Evolutionary conservation across 108 stramenopile species (phyloP).

Genomic region (Stephanodiscus triporus): DNA sequence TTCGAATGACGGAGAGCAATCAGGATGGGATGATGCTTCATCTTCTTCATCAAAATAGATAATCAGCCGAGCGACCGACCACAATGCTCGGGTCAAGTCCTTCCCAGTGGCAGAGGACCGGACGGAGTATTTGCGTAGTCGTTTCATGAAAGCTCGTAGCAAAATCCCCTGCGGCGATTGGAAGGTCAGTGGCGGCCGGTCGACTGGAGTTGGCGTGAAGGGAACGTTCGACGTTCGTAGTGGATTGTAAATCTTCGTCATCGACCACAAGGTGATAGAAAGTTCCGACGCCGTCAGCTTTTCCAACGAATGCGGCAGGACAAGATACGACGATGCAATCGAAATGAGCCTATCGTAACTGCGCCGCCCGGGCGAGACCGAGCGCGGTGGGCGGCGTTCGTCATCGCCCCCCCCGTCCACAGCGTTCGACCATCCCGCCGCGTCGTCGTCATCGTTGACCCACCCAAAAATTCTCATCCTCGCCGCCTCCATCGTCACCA

Average conservation of each 20-base stretch:
- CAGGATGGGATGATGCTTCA: neutral
- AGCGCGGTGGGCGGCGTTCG: neutral
- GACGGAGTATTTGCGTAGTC: slow-evolving; percentile 37
- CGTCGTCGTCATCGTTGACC: neutral
- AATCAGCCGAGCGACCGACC: slow-evolving; percentile 30
- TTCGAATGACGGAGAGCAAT: neutral
- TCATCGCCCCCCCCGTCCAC: neutral
- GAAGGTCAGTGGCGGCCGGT: neutral
- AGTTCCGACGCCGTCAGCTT: slow-evolving; percentile 32
- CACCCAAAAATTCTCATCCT: neutral
- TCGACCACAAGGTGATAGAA: slow-evolving; percentile 29
- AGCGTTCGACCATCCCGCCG: no score
- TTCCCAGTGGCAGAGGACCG: slow-evolving; percentile 21
- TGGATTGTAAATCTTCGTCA: slow-evolving; percentile 27
- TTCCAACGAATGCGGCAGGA: slow-evolving; percentile 30
- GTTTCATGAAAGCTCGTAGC: slow-evolving; percentile 33
- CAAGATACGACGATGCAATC: slow-evolving; percentile 27
- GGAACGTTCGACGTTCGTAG: neutral
- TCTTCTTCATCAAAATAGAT: slow-evolving; percentile 8
- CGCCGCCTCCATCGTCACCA: slow-evolving; percentile 3
- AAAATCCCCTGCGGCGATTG: slow-evolving; percentile 25
- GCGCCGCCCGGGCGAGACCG: neutral
- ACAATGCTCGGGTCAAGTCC: slow-evolving; percentile 27
- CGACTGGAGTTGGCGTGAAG: neutral
- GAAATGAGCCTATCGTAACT: slow-evolving; percentile 11